These are phyloP conservation scores for Arthrinium puccinioides DNA, from an alignment of 2,329 filamentous ascomycete genomes.

Conservation along the genomic window DNA sequence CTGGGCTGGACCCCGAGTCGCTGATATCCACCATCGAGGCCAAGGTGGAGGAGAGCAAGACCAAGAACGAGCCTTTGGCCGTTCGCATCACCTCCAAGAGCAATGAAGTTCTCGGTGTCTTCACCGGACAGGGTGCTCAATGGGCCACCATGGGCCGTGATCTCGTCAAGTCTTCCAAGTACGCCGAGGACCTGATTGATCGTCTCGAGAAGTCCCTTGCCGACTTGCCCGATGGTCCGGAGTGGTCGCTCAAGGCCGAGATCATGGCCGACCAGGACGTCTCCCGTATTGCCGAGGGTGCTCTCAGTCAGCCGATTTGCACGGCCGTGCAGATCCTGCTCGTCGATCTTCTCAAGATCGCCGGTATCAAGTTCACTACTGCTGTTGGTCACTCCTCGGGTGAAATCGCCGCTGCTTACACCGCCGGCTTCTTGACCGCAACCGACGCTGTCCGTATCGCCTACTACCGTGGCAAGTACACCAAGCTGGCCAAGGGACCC, in stretches of 20 bases:
- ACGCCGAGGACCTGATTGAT: neutral
- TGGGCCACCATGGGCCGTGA: conserved; percentile 25
- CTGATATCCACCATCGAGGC: neutral
- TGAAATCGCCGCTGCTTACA: conserved; percentile 15
- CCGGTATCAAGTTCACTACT: conserved; percentile 16
- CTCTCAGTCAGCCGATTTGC: conserved; percentile 26
- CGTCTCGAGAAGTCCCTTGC: neutral
- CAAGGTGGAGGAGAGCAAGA: neutral
- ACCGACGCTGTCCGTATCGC: conserved; percentile 14
- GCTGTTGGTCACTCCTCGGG: conserved; percentile 19
- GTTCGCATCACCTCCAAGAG: neutral
- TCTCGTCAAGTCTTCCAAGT: neutral
- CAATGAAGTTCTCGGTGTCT: conserved; percentile 18
- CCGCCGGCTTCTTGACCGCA: conserved; percentile 17
- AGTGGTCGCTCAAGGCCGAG: conserved; percentile 15
- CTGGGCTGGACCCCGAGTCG: neutral
- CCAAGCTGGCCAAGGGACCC: conserved; percentile 27
- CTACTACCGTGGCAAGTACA: conserved; percentile 31
- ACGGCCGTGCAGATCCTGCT: conserved; percentile 34
- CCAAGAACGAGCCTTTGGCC: neutral
- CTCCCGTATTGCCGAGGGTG: conserved; percentile 13
- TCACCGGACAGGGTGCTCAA: conserved; percentile 27
- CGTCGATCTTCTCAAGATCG: conserved; percentile 25
- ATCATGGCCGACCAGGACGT: conserved; percentile 10
- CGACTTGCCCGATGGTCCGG: conserved; percentile 9